Evolutionary conservation across 345 rosid genomes (phyloP).

Genomic region (Euclidium syriacum): DNA sequence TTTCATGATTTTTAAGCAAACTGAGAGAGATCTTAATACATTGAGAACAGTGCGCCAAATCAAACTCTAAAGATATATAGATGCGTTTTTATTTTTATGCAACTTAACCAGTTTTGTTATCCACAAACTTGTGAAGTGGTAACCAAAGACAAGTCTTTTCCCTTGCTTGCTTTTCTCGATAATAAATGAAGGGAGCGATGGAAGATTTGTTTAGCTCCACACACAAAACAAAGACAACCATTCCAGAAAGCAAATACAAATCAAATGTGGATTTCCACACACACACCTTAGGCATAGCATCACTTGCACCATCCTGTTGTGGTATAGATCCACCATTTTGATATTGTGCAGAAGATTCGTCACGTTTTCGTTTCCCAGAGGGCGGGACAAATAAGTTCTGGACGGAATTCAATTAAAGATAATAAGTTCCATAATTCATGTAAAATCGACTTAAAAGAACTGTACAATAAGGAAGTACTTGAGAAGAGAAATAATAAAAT

Average conservation of each 20-base stretch:
- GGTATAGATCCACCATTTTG: slow-evolving; percentile 87
- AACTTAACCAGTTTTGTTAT: background rate
- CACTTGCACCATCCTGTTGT: slow-evolving; percentile 95
- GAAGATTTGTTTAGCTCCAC: background rate
- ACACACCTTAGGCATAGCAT: slow-evolving; percentile 41
- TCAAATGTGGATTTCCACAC: slow-evolving; percentile 27
- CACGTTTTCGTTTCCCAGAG: slow-evolving; percentile 93
- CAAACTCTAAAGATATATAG: background rate
- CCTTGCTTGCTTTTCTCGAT: background rate
- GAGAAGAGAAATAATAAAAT: slow-evolving; percentile 2
- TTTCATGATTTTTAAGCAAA: background rate
- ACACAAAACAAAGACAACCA: background rate
- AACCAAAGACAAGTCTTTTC: background rate
- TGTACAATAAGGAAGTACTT: background rate
- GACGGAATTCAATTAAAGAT: slow-evolving; percentile 24
- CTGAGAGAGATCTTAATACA: background rate
- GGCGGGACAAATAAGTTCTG: slow-evolving; percentile 84
- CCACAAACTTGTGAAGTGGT: background rate
- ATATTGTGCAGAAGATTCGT: slow-evolving; percentile 59
- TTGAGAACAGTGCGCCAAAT: background rate
- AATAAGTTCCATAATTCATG: slow-evolving; percentile 9
- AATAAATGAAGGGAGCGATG: background rate
- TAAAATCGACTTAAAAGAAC: background rate
- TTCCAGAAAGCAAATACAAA: background rate
- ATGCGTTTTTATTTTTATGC: background rate